Conservation (phyloP, 306 rosid genomes). For the Senna siamea region DNA sequence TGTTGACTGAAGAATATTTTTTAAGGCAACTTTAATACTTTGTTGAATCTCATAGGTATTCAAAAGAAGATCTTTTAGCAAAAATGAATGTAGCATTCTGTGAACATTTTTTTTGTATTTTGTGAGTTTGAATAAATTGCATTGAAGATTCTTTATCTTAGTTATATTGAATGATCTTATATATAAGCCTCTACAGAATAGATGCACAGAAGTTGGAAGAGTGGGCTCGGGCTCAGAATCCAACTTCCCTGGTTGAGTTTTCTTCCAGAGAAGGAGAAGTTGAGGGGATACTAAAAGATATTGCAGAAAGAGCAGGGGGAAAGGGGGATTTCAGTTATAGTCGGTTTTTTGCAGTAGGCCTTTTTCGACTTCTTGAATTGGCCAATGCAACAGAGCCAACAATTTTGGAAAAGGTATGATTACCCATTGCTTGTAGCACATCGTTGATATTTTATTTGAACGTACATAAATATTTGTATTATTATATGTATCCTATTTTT, state of each 20-base stretch:
- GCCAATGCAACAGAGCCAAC: constrained; percentile 92
- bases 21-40: background rate
- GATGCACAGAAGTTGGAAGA: constrained; percentile 92
- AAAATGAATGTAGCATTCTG: constrained; percentile 7
- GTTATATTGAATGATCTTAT: constrained; percentile 30
- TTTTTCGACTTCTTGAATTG: constrained; percentile 93
- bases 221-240: constrained; percentile 85
- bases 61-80: background rate
- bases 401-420: constrained; percentile 81
- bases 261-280: constrained; percentile 89
- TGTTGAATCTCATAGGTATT: constrained; percentile 8
- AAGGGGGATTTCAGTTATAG: constrained; percentile 88
- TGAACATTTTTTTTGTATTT: background rate
- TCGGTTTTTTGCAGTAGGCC: constrained; percentile 95
- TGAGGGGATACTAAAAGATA: constrained; percentile 79
- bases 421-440: constrained; percentile 27
- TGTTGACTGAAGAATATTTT: constrained; percentile 12
- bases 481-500: constrained; percentile 1
- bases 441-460: constrained; percentile 21
- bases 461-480: constrained; percentile 6
- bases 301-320: constrained; percentile 83
- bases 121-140: constrained; percentile 27
- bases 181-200: constrained; percentile 50
- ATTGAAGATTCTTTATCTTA: constrained; percentile 29
- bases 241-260: constrained; percentile 79